A percentile compares a stretch with the other conserved stretches of the same genome.
These are phyloP conservation scores for Solanum phureja DNA, from an alignment of 257 asterid genomes.

Conservation along the genomic window DNA sequence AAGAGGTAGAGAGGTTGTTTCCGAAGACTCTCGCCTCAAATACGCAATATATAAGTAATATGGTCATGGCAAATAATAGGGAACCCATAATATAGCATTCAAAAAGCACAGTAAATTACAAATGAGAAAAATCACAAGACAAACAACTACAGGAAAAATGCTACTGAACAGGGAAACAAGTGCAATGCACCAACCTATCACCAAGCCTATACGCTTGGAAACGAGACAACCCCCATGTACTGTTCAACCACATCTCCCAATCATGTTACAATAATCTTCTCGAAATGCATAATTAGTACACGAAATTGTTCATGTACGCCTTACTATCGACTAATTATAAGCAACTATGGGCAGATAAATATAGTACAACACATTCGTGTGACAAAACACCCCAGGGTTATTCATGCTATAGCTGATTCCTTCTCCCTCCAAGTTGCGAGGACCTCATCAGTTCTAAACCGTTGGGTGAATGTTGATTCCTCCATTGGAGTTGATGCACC, in stretches of 20 bases:
- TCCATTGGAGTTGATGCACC: slow-evolving; percentile 63
- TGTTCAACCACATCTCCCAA: background rate
- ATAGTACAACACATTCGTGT: background rate
- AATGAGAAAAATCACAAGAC: background rate
- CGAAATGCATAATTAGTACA: background rate
- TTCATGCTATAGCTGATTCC: slow-evolving; percentile 28
- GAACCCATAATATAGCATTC: background rate
- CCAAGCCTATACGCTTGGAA: background rate
- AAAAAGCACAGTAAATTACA: background rate
- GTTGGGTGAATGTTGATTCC: slow-evolving; percentile 83
- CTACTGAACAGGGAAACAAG: background rate
- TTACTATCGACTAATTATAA: background rate
- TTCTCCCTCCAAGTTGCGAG: slow-evolving; percentile 83
- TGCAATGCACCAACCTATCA: background rate
- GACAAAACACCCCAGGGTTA: background rate
- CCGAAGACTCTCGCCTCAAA: rapidly evolving
- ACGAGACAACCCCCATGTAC: background rate
- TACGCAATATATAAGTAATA: background rate
- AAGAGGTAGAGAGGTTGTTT: background rate
- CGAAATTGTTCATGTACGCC: background rate
- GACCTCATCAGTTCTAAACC: slow-evolving; percentile 94
- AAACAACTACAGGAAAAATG: background rate
- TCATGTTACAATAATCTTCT: background rate
- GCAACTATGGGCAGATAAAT: background rate
- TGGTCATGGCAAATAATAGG: background rate